phyloP scores from a whole-genome alignment of 23 red algal genomes.

The Gracilariopsis chorda region DNA sequence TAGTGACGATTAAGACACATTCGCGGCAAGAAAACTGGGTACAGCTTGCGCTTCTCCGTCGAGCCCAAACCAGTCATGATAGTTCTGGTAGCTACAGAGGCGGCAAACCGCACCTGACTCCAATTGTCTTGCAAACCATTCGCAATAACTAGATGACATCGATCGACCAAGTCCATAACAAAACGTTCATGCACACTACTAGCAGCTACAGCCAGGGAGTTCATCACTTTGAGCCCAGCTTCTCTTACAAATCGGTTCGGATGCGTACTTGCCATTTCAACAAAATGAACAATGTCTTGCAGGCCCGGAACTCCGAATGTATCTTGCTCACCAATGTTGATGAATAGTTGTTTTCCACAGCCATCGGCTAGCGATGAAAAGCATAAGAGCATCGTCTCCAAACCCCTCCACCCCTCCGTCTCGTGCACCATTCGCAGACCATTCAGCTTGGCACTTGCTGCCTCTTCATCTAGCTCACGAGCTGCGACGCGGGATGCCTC shows the following conservation, averaged over 20 bases:
- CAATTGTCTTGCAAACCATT: slow-evolving; percentile 96
- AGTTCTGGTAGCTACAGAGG: slow-evolving; percentile 43
- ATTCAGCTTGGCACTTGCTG: slow-evolving; percentile 32
- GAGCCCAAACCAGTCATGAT: background rate
- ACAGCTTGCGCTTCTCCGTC: background rate
- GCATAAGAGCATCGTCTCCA: slow-evolving; percentile 66
- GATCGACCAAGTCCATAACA: background rate
- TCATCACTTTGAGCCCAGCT: slow-evolving; percentile 56
- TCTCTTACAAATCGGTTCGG: slow-evolving; percentile 96
- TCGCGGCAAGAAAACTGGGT: slow-evolving; percentile 74
- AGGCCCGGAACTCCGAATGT: slow-evolving; percentile 5
- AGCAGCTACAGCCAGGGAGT: background rate
- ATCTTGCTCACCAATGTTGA: background rate
- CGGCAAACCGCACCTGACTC: slow-evolving; percentile 94
- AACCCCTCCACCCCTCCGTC: slow-evolving; percentile 79
- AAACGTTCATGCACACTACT: background rate
- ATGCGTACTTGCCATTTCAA: slow-evolving; percentile 33
- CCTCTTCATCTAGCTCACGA: slow-evolving; percentile 17
- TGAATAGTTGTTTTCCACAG: slow-evolving; percentile 43
- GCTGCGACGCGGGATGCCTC: slow-evolving; percentile 63
- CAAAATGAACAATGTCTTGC: background rate
- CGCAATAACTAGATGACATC: background rate
- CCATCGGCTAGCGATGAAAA: slow-evolving; percentile 33
- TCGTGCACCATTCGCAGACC: slow-evolving; percentile 71
- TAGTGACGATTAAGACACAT: slow-evolving; percentile 98